Evolutionary conservation across 768 basidiomycete genomes (phyloP).

Genomic region (Amanita inopinata): DNA sequence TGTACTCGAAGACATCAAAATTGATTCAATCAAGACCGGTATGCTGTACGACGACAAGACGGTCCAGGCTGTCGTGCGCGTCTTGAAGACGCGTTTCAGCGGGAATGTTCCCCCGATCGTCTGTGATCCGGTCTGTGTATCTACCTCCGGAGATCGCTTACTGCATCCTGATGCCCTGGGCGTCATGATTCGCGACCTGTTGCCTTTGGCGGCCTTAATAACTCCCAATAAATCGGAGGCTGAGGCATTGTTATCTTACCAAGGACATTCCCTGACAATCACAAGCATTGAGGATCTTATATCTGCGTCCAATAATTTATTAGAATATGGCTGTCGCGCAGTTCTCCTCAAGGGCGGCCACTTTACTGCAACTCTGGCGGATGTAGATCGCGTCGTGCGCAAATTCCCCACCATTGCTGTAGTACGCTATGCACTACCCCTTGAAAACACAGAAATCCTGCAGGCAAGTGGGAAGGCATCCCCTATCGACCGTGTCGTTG

Average conservation of each 20-base stretch:
- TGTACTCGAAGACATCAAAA: constrained; percentile 61
- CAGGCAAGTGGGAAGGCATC: constrained; percentile 18
- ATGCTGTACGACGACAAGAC: constrained; percentile 68
- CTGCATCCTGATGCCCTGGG: constrained; percentile 58
- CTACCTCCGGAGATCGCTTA: constrained; percentile 79
- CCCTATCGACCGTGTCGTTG: constrained; percentile 32
- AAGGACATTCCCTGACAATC: constrained; percentile 23
- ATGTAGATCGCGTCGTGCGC: constrained; percentile 27
- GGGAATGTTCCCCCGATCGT: constrained; percentile 42
- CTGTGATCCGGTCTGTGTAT: constrained; percentile 87
- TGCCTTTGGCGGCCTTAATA: constrained; percentile 62
- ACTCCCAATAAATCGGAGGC: constrained; percentile 86
- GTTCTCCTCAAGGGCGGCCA: constrained; percentile 88
- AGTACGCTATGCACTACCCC: constrained; percentile 34
- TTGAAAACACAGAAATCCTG: constrained; percentile 59
- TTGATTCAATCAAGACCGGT: constrained; percentile 77
- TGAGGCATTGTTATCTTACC: constrained; percentile 47
- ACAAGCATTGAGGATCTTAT: constrained; percentile 51
- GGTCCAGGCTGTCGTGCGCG: constrained; percentile 38
- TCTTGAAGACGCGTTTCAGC: constrained; percentile 35
- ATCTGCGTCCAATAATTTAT: constrained; percentile 38
- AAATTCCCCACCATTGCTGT: constrained; percentile 24
- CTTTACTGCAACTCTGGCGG: constrained; percentile 32
- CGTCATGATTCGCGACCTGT: constrained; percentile 47
- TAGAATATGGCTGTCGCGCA: constrained; percentile 37